Percentiles rank a stretch among this genome's conserved stretches.
phyloP scores from a whole-genome alignment of 768 basidiomycete genomes.

The Erythrobasidium yunnanense region DNA sequence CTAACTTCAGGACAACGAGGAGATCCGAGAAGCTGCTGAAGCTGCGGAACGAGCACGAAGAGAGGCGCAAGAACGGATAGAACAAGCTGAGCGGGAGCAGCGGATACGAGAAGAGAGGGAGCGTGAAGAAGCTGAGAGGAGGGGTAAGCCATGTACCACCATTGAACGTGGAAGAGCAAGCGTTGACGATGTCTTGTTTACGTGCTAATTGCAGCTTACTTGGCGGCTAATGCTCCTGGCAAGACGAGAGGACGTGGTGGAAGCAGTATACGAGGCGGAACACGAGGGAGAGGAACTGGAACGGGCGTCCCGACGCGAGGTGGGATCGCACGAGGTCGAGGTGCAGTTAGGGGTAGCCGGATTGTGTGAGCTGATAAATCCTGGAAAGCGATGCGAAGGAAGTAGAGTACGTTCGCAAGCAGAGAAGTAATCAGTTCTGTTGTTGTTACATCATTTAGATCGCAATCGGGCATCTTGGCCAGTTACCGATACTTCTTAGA shows the following conservation, averaged over 20 bases:
- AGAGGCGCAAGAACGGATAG: conserved; percentile 26
- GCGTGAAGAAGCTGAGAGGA: conserved; percentile 7
- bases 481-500: no score
- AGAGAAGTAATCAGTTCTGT: no score
- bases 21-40: conserved; percentile 20
- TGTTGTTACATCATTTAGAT: no score
- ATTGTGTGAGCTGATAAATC: no score
- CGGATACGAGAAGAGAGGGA: not conserved
- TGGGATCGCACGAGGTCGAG: no score
- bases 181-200: no score
- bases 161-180: no score
- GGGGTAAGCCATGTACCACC: conserved; percentile 13
- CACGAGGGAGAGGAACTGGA: not conserved
- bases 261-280: not conserved
- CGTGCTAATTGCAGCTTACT: no score
- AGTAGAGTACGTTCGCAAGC: no score
- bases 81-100: not conserved
- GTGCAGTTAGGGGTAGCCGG: no score
- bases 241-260: not conserved
- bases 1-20: not conserved
- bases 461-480: no score
- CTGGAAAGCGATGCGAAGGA: no score
- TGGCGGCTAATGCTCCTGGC: not conserved
- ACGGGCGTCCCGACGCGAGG: not conserved
- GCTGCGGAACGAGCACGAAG: not conserved